Evolutionary conservation across 176 grass and related monocot species (phyloP), one percentile per base, ranked within the genome.

Genomic region (Phragmites australis): DNA sequence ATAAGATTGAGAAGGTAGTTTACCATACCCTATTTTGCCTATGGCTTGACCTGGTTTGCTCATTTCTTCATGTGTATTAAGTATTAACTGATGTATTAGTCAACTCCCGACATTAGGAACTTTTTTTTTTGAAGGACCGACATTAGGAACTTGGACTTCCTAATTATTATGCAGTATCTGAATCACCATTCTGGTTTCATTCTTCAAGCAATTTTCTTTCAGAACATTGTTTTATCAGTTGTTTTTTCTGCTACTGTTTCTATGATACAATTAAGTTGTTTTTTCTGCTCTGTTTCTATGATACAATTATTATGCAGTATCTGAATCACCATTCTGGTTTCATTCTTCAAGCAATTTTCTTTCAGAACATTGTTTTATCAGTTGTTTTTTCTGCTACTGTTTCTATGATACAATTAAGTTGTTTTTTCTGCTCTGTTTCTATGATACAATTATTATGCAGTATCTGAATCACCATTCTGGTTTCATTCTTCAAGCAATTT

Each of bases 1-100:
- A 94, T 84, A 98, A 98, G 83, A 94, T 98, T 17, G 88, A 98
- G 75, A 98, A 89, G 92, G 95, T 98, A 51, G 29, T 51, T 21
- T 40, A 53, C 8, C 15, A 9, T 43, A 22, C 10, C 8, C 45
- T 60, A 14, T 68, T 59, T 43, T n/a, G n/a, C n/a, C 18, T 54
- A 52, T 73, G 30, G 18, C 37, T 39, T 75, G 6, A 47, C 57
- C 4, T 82, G 42, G 7, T 76, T 80, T 85, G n/a, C n/a, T 73
- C 19, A 71, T 80, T 76, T 53, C 45, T 6, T 50, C 48, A 45
- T 23, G 10, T 18, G 39, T 69, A 31, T 79, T 54, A 44, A 23
- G 39, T 69, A 31, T 79, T 54, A 44, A 23, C 42, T 32, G 16
- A 43, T 45, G 44, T 39, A 30, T 81, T 43, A 23, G 42, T 83